Conservation (phyloP, 768 basidiomycete species). For the Termitomyces sp. region DNA sequence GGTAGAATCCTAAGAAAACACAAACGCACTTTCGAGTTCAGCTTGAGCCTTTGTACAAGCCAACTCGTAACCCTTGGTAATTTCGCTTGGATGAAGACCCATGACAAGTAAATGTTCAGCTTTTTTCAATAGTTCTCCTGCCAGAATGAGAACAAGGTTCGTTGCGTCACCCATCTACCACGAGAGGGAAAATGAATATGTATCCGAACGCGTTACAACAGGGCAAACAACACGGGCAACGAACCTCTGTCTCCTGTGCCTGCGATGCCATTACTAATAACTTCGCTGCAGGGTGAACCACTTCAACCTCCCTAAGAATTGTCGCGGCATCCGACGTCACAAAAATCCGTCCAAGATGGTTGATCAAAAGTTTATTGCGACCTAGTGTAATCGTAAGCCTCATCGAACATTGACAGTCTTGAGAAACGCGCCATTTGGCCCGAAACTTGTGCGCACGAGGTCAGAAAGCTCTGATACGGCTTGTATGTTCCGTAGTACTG, state of each 20-base stretch:
- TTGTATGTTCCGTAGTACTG: slow-evolving; percentile 93
- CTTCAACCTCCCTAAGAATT: slow-evolving; percentile 96
- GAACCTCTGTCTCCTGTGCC: slow-evolving; percentile 90
- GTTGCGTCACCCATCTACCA: slow-evolving; percentile 98
- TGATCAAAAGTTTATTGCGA: slow-evolving; percentile 96
- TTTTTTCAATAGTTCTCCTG: slow-evolving; percentile 91
- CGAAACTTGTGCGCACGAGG: slow-evolving; percentile 94
- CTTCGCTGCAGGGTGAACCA: slow-evolving; percentile 98
- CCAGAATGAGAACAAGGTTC: slow-evolving; percentile 91
- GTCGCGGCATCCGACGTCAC: slow-evolving; percentile 99
- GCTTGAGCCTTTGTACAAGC: slow-evolving; percentile 78
- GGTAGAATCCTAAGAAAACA: neutral
- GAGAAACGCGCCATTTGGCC: slow-evolving; percentile 77
- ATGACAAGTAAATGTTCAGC: slow-evolving; percentile 90
- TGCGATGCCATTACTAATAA: slow-evolving; percentile 99
- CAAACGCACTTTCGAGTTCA: slow-evolving; percentile 82
- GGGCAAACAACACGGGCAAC: slow-evolving; percentile 15
- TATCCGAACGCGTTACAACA: neutral
- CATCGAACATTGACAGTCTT: neutral
- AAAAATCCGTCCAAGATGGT: slow-evolving; percentile 92
- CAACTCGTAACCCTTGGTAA: slow-evolving; percentile 93
- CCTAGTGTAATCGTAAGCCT: slow-evolving; percentile 38
- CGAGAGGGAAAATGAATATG: neutral
- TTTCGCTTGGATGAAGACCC: slow-evolving; percentile 96
- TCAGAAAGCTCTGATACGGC: slow-evolving; percentile 94